Evolutionary conservation across 2,329 filamentous ascomycete species (phyloP), one percentile per base, ranked within the genome.

Genomic region (Cladosporium oxysporum): DNA sequence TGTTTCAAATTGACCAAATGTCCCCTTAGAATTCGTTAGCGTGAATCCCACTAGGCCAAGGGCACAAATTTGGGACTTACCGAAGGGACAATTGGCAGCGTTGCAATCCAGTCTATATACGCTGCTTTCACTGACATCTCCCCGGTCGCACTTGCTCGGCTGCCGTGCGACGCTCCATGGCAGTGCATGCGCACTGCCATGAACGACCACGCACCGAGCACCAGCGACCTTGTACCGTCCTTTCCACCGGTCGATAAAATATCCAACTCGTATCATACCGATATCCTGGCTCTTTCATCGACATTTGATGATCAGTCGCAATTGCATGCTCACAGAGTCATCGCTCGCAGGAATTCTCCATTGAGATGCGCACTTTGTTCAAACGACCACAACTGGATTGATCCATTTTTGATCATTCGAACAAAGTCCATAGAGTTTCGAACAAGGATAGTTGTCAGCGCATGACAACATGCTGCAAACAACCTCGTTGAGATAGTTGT

Each of bases 1-100:
- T 76, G 77, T 79, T 79, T 64, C 62, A 65, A 65, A 65, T 65
- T 65, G 62, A 65, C 62, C 62, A 65, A 65, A 65, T 65, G 62
- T 57, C 61, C 61, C 52, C 28, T n/a, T n/a, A n/a, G n/a, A n/a
- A 33, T 55, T 55, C n/a, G 50, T 55, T 55, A 55, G 50, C 28
- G 50, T 31, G 50, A 31, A 55, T 55, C 18, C 50, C 50, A 55
- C 11, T 55, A 55, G 28, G n/a, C 50, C 26, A 55, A 31, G 50
- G 26, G 23, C 12, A 28, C 49, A 28, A 18, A 28, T 29, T 26
- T 52, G 16, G 26, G 26, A 53, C 50, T 31, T n/a, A 53, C 50
- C 59, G 59, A 62, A 62, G 59, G 59, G 49, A 62, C 59, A 62
- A 31, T 26, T 33, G 31, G 44, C 23, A 29, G 49, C 23, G 49